A percentile compares a stretch with the other conserved stretches of the same genome.
phyloP scores from a whole-genome alignment of 768 basidiomycete species.

The Tylopilus rubrobrunneus region DNA sequence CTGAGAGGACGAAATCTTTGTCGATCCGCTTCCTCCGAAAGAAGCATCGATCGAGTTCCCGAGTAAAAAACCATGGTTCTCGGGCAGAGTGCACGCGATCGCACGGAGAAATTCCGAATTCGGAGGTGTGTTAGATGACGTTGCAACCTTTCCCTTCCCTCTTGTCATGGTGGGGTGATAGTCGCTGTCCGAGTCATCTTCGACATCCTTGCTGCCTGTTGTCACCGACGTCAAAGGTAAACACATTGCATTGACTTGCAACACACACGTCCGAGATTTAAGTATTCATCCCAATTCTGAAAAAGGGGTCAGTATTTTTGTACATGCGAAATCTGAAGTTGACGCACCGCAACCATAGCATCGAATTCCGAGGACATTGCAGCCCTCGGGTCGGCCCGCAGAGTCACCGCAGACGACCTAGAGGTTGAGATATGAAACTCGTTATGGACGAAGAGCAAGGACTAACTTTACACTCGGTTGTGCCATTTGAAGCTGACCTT shows the following conservation, averaged over 20 bases:
- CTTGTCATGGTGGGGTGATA: constrained; percentile 41
- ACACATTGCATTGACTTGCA: background rate
- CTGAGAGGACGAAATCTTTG: constrained; percentile 53
- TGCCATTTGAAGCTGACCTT: constrained; percentile 64
- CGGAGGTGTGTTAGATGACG: constrained; percentile 20
- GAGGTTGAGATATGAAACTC: background rate
- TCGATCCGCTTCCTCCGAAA: constrained; percentile 38
- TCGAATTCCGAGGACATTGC: constrained; percentile 59
- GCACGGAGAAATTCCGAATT: constrained; percentile 45
- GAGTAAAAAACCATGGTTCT: constrained; percentile 65
- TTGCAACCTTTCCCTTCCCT: constrained; percentile 26
- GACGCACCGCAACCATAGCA: constrained; percentile 55
- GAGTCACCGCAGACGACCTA: constrained; percentile 50
- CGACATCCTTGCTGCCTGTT: constrained; percentile 10
- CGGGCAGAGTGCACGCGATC: constrained; percentile 62
- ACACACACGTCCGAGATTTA: constrained; percentile 45
- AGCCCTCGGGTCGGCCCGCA: constrained; percentile 47
- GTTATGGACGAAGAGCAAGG: background rate
- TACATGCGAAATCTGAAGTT: background rate
- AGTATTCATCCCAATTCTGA: constrained; percentile 63
- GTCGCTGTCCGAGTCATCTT: constrained; percentile 44
- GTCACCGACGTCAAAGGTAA: background rate
- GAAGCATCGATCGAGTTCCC: constrained; percentile 65
- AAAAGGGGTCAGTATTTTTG: background rate
- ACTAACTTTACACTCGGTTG: constrained; percentile 62